phyloP scores from a whole-genome alignment of 2,329 filamentous ascomycete genomes.

The Metarhizium guizhouense region DNA sequence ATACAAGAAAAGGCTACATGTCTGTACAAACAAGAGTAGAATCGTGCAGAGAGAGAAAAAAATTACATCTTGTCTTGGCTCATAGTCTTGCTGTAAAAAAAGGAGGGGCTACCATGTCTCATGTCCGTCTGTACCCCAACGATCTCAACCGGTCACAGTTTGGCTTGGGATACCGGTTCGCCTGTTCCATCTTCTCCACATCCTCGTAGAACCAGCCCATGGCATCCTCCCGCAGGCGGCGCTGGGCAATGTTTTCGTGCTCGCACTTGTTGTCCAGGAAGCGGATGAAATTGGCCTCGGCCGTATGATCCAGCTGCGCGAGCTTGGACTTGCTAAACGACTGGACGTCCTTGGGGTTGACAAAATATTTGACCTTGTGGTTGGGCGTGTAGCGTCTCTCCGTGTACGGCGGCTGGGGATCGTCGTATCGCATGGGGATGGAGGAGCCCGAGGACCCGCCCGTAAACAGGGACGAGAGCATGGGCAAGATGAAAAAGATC shows the following conservation, averaged over 20 bases:
- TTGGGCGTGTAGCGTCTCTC: constrained; percentile 61
- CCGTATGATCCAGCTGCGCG: constrained; percentile 63
- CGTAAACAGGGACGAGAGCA: constrained; percentile 73
- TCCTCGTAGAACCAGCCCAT: constrained; percentile 84
- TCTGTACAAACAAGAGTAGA: neutral
- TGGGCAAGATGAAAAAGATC: constrained; percentile 77
- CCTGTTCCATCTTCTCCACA: constrained; percentile 66
- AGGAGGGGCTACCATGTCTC: neutral
- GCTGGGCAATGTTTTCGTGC: constrained; percentile 56
- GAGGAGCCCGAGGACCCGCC: constrained; percentile 31
- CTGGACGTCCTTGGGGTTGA: constrained; percentile 70
- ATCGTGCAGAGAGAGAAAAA: neutral
- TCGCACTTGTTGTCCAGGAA: constrained; percentile 65
- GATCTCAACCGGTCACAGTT: constrained; percentile 43
- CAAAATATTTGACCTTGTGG: constrained; percentile 72
- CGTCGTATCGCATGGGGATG: constrained; percentile 68
- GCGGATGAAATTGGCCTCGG: constrained; percentile 65
- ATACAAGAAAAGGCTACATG: neutral
- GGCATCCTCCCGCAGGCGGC: constrained; percentile 65
- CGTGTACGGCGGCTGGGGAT: constrained; percentile 61
- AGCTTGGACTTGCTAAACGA: constrained; percentile 63
- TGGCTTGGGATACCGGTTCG: constrained; percentile 43
- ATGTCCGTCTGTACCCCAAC: constrained; percentile 24
- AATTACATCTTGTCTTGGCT: neutral
- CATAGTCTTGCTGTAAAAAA: neutral